These are phyloP conservation scores for Barnettozyma populi DNA, from an alignment of 805 yeast species.

Conservation along the genomic window DNA sequence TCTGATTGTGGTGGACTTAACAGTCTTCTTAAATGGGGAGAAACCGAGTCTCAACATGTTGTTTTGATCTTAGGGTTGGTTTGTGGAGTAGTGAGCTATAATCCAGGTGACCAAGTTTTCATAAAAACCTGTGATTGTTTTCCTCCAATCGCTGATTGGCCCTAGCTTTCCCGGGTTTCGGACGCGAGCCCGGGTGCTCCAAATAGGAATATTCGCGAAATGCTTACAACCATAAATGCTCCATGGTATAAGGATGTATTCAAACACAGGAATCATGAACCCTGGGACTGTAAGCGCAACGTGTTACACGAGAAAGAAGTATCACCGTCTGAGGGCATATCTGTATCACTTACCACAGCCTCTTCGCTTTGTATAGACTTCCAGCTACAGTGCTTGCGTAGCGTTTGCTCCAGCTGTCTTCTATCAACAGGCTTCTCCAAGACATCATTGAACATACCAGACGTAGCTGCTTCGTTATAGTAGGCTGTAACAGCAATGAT, in stretches of 20 bases:
- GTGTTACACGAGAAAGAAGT: constrained; percentile 13
- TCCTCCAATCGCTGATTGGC: constrained; percentile 12
- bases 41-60: constrained; percentile 12
- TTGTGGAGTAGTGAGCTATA: not conserved
- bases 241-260: not conserved
- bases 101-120: not conserved
- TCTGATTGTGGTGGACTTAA: constrained; percentile 2
- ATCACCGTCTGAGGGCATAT: constrained; percentile 30
- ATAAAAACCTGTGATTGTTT: constrained; percentile 7
- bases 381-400: constrained; percentile 25
- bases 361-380: constrained; percentile 20
- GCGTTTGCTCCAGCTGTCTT: constrained; percentile 15
- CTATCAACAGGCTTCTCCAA: constrained; percentile 61
- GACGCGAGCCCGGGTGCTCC: constrained; percentile 9
- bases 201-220: not conserved
- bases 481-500: constrained; percentile 70
- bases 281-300: not conserved
- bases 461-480: constrained; percentile 55
- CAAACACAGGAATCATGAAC: not conserved
- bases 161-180: constrained; percentile 11
- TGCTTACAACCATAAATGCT: not conserved
- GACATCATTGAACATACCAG: constrained; percentile 52
- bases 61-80: not conserved
- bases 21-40: constrained; percentile 5
- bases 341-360: constrained; percentile 25